Evolutionary conservation across 441 rosid genomes (phyloP).

Genomic region (Pelargonium citronellum): DNA sequence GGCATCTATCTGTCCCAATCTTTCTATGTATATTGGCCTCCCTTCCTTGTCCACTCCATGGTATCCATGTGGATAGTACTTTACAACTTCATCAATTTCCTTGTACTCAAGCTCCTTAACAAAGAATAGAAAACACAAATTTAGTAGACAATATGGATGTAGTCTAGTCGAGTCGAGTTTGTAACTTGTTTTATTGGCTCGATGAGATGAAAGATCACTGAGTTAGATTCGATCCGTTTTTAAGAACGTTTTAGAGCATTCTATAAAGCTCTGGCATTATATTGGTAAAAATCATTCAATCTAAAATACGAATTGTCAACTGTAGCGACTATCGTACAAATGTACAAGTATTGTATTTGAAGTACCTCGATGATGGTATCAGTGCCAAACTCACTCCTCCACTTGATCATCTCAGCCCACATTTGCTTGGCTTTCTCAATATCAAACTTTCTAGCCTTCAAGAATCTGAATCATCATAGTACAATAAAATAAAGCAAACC

Average conservation of each 20-base stretch:
- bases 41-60: constrained; percentile 94
- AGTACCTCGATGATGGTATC: constrained; percentile 62
- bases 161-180: too few relatives aligned
- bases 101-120: constrained; percentile 49
- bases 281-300: too few relatives aligned
- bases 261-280: too few relatives aligned
- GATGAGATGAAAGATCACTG: too few relatives aligned
- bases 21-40: constrained; percentile 76
- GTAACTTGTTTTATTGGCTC: too few relatives aligned
- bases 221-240: background rate
- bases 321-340: background rate
- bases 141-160: too few relatives aligned
- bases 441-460: constrained; percentile 61
- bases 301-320: too few relatives aligned
- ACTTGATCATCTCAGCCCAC: constrained; percentile 64
- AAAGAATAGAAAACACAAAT: background rate
- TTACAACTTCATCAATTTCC: constrained; percentile 65
- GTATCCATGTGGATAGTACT: constrained; percentile 89
- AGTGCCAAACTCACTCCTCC: constrained; percentile 59
- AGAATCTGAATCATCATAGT: constrained; percentile 31
- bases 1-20: constrained; percentile 72
- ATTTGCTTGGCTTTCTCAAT: constrained; percentile 60
- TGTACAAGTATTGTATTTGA: background rate
- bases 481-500: too few relatives aligned
- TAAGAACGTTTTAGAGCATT: too few relatives aligned